Percentiles rank a stretch among this genome's conserved stretches.
Conservation (phyloP, 1,139 yeast species). For the Eremothecium cymbalariae region DNA sequence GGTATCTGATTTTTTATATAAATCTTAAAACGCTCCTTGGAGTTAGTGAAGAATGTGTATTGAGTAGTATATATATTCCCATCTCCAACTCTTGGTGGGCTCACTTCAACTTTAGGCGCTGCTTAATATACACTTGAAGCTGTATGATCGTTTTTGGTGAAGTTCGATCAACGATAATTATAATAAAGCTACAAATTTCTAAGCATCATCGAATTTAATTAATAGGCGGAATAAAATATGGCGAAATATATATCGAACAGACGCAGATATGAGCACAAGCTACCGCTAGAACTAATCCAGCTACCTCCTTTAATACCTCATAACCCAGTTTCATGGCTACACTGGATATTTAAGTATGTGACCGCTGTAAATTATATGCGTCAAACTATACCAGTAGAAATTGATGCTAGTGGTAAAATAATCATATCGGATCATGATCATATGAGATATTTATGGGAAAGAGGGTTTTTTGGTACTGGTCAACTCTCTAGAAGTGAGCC, state of each 20-base stretch:
- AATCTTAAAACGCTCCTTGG: too few species aligned
- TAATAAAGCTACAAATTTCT: too few species aligned
- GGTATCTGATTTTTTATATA: conserved; percentile 95
- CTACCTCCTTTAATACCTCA: conserved; percentile 45
- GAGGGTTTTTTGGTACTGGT: conserved; percentile 95
- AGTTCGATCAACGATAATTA: too few species aligned
- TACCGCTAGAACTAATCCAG: conserved; percentile 36
- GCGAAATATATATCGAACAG: neutral
- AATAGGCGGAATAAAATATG: too few species aligned
- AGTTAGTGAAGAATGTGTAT: too few species aligned
- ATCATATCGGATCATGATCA: conserved; percentile 39
- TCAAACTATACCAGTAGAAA: conserved; percentile 16
- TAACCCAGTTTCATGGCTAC: conserved; percentile 55
- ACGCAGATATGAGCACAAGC: conserved; percentile 31
- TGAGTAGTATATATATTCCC: too few species aligned
- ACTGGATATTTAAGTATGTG: conserved; percentile 36
- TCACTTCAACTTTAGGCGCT: too few species aligned
- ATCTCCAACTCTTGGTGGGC: too few species aligned
- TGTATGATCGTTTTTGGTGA: too few species aligned
- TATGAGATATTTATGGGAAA: conserved; percentile 63
- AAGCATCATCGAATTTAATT: too few species aligned
- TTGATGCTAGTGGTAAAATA: conserved; percentile 20
- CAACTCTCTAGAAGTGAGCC: conserved; percentile 84
- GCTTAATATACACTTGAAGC: too few species aligned
- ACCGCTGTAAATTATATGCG: conserved; percentile 13